Percentiles rank a stretch among this genome's conserved stretches.
These are phyloP conservation scores for Cystofilobasidium bisporidii DNA, from an alignment of 768 basidiomycete species.

Conservation along the genomic window DNA sequence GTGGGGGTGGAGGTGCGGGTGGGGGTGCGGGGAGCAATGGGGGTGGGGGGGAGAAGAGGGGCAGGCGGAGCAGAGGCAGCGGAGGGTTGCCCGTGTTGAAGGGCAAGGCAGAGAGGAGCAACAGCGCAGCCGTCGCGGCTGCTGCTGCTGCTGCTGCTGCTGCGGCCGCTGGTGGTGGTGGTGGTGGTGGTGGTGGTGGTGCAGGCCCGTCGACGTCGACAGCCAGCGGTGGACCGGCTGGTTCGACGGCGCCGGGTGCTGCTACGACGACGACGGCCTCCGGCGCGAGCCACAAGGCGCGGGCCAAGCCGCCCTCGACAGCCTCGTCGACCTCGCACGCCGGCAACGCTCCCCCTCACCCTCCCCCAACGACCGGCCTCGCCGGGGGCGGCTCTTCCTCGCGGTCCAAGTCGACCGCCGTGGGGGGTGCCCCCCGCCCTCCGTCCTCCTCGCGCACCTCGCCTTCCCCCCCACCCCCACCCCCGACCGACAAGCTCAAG, in stretches of 20 bases:
- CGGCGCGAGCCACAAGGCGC: no score
- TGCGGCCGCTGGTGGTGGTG: background rate
- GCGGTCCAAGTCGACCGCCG: slow-evolving; percentile 43
- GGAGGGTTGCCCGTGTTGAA: background rate
- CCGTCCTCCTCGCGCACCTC: slow-evolving; percentile 25
- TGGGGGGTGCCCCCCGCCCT: slow-evolving; percentile 26
- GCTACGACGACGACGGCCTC: background rate
- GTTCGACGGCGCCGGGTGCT: background rate
- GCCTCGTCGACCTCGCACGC: background rate
- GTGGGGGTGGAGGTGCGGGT: background rate
- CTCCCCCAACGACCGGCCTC: slow-evolving; percentile 44
- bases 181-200: background rate
- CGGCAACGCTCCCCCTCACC: no score
- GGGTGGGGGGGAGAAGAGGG: no score
- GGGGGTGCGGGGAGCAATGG: background rate
- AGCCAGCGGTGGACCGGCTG: background rate
- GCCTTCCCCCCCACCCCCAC: slow-evolving; percentile 12
- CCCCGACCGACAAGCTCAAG: slow-evolving; percentile 2
- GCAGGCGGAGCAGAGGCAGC: background rate
- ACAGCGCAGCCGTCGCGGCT: background rate
- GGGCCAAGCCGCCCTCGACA: slow-evolving; percentile 8
- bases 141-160: background rate
- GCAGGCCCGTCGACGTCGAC: background rate
- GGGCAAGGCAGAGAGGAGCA: slow-evolving; percentile 3
- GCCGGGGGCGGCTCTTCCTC: slow-evolving; percentile 57